Base-by-base conservation (phyloP, 2,329 filamentous ascomycete genomes). In the Fusarium paranaense region DNA sequence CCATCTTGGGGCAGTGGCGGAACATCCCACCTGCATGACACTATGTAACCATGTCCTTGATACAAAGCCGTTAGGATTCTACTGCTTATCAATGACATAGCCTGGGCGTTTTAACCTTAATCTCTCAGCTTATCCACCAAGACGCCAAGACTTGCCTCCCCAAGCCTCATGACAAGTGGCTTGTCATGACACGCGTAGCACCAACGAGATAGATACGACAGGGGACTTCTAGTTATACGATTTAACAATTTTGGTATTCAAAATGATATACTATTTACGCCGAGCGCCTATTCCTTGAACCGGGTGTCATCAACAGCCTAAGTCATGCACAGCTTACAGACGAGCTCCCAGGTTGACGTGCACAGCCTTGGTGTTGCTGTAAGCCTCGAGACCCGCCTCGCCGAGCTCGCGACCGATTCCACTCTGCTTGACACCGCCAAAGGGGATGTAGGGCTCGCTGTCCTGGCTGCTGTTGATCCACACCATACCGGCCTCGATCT, bases 401-500 rank as follows among this genome's bases (percentile, higher is more conserved):
- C 77, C 77, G 22, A 79, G 71, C 66, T 78, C 77, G 22, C 77
- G 71, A 0, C 77, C 77, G 10, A 78, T 78, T 13, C 77, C 77
- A 9, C 77, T 78, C 76, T 79, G 77, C 74, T 78, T 78, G 13
- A 78, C 76, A 5, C 77, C 77, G 25, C 77, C 77, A 20, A 78
- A 78, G 30, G 77, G 77, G 47, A 78, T 73, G 14, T 77, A 73
- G 14, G 75, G 76, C 18, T 79, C 77, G 37, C 75, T 72, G 27
- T 79, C 78, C 40, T 78, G 73, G 25, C 75, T 79, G 40, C 73
- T 76, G 79, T 85, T 86, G 70, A 88, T 86, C 87, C 87, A 89
- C 69, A 89, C 86, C 72, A 87, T 88, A 75, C 92, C 94, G 32
- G 94, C 94, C 81, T 89, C 89, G 79, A 97, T 86, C 20, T 86